Evolutionary conservation across 306 rosid genomes (phyloP).

Genomic region (Boehmeria nivea): DNA sequence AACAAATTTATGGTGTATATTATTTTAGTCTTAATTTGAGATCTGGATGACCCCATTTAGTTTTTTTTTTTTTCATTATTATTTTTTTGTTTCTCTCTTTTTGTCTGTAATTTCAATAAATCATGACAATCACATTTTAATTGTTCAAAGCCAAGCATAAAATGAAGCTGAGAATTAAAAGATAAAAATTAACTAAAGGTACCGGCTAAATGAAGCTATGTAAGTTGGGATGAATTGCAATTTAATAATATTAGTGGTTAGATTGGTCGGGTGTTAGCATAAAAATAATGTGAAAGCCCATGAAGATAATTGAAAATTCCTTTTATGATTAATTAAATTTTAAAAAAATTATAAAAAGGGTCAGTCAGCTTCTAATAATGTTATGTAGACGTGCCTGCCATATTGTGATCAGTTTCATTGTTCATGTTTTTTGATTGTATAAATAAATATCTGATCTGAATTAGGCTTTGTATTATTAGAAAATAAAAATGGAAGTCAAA

Average conservation of each 20-base stretch:
- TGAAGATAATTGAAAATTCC: not conserved
- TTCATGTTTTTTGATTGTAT: conserved; percentile 27
- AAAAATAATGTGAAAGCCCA: conserved; percentile 22
- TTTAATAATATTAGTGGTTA: conserved; percentile 30
- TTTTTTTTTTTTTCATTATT: no score
- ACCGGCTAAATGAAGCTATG: not conserved
- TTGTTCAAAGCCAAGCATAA: no score
- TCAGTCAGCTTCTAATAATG: conserved; percentile 1
- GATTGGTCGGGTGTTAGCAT: conserved; percentile 30
- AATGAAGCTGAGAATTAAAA: no score
- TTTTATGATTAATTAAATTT: not conserved
- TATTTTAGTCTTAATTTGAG: no score
- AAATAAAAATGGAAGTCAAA: conserved; percentile 19
- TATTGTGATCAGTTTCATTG: conserved; percentile 18
- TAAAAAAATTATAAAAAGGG: not conserved
- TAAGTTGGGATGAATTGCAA: conserved; percentile 16
- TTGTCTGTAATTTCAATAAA: no score
- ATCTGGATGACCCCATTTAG: no score
- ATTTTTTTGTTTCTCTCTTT: no score
- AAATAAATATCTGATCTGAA: conserved; percentile 8
- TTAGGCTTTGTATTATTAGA: conserved; percentile 5
- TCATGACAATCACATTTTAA: no score
- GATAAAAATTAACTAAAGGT: no score
- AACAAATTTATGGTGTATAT: no score
- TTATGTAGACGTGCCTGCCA: conserved; percentile 56